These are phyloP conservation scores for Urtica urens DNA, from an alignment of 306 rosid genomes.

Conservation along the genomic window DNA sequence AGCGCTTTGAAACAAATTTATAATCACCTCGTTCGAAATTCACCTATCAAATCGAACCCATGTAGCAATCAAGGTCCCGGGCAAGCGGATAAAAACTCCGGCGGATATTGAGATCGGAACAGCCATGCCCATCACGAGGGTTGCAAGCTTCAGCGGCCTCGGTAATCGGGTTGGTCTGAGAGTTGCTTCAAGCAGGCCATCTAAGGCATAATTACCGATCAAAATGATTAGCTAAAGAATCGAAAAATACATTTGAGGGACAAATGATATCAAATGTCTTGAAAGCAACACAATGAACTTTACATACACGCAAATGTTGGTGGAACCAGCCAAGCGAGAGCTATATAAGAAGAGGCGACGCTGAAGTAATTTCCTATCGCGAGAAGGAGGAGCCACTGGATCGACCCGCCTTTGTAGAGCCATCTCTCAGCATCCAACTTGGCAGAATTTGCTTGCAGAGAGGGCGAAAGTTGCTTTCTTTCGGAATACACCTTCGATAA, in stretches of 20 bases:
- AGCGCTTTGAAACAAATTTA: no score
- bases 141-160: conserved; percentile 80
- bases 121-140: conserved; percentile 63
- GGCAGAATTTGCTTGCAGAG: conserved; percentile 41
- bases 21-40: no score
- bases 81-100: conserved; percentile 57
- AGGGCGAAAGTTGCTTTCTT: conserved; percentile 35
- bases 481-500: conserved; percentile 43
- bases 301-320: conserved; percentile 86
- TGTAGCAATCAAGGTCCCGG: conserved; percentile 48
- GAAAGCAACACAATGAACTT: conserved; percentile 15
- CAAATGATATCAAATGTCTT: no score
- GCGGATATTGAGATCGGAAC: conserved; percentile 63
- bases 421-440: conserved; percentile 93
- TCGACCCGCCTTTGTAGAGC: conserved; percentile 89
- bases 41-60: conserved; percentile 88
- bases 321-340: conserved; percentile 87
- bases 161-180: conserved; percentile 68
- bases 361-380: conserved; percentile 64
- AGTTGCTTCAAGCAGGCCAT: conserved; percentile 94
- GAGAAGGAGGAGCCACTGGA: conserved; percentile 88
- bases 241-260: no score
- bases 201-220: conserved; percentile 44
- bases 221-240: no score
- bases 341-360: conserved; percentile 81